Percentiles rank a stretch among this genome's conserved stretches.
Evolutionary conservation across 495 filamentous ascomycete genomes (phyloP).

Genomic region (Lineolata rhizophorae): DNA sequence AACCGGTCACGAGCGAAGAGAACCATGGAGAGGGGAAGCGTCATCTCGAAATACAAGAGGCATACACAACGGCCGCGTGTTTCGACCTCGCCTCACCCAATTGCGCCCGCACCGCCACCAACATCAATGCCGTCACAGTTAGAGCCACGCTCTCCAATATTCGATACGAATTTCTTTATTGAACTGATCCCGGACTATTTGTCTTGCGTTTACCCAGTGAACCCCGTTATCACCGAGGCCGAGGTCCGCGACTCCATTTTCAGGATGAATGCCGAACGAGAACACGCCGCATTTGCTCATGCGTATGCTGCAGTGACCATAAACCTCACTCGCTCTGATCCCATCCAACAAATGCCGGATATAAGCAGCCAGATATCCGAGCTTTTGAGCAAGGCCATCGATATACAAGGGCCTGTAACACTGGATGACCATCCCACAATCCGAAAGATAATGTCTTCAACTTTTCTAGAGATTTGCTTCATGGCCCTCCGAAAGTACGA

Average conservation of each 20-base stretch:
- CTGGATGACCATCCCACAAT: slow-evolving; percentile 3
- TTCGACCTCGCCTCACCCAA: no score
- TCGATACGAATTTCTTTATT: slow-evolving; percentile 7
- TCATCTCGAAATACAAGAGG: slow-evolving; percentile 7
- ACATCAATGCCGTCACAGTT: background rate
- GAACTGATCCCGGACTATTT: slow-evolving; percentile 10
- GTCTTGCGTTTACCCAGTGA: slow-evolving; percentile 8
- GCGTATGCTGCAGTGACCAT: slow-evolving; percentile 10
- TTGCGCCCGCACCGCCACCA: background rate
- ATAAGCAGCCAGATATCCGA: slow-evolving; percentile 1
- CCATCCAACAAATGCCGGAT: slow-evolving; percentile 2
- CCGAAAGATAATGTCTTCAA: slow-evolving; percentile 5
- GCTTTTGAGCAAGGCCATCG: slow-evolving; percentile 3
- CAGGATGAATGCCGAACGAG: slow-evolving; percentile 7
- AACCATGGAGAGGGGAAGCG: slow-evolving; percentile 4
- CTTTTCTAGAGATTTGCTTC: slow-evolving; percentile 12
- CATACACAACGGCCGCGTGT: no score
- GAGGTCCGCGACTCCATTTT: slow-evolving; percentile 7
- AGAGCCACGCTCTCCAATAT: background rate
- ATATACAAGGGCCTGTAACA: slow-evolving; percentile 1
- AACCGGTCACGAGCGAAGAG: slow-evolving; percentile 1
- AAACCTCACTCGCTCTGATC: slow-evolving; percentile 7
- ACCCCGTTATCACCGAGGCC: slow-evolving; percentile 9
- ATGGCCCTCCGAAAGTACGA: slow-evolving; percentile 17
- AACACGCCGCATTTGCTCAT: slow-evolving; percentile 8